Evolutionary conservation across 805 yeast genomes (phyloP), one percentile per base, ranked within the genome.

Genomic region (Pichia scutulata): DNA sequence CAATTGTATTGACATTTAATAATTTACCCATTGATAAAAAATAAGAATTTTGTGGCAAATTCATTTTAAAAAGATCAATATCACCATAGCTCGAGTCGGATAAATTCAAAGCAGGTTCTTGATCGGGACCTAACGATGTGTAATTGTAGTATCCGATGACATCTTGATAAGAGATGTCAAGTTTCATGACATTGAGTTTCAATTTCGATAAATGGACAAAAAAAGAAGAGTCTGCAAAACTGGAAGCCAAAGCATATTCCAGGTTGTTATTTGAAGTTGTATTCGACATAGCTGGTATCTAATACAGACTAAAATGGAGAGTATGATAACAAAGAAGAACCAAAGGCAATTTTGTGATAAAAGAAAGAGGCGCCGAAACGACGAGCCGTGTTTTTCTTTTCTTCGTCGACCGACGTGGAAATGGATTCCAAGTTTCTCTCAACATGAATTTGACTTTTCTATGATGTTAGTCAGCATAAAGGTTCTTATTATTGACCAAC

Each of bases 161-260:
- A 1, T 64, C 62, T 43, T 68, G 64, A 9, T 68, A 64, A 3
- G 77, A 66, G 39, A 77, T 70, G 57, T 81, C 83, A 22, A 92
- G 73, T 62, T 84, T 86, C 60, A 80, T 75, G 36, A 81, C 77
- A 53, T 89, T 84, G 43, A 93, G 74, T 62, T 93, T 93, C 56
- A 81, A 65, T 44, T 80, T 77, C 0, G 95, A 76, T 12, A 93
- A 73, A 55, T 77, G 77, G 41, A 84, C 82, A 70, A 92, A 93
- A 65, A 93, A 93, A 0, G 96, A 78, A 1, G 96, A 80, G 60
- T 92, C 97, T 22, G 86, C 82, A 63, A 85, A 86, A 19, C 47
- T 43, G 8, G 37, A 40, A 3, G 52, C 36, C 6, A 47, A 37
- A 7, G 52, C 36, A 43, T 41, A 50, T 19, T 28, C 9, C 7